Conservation (phyloP, 208 protist species). For the Perkinsela sp. region DNA sequence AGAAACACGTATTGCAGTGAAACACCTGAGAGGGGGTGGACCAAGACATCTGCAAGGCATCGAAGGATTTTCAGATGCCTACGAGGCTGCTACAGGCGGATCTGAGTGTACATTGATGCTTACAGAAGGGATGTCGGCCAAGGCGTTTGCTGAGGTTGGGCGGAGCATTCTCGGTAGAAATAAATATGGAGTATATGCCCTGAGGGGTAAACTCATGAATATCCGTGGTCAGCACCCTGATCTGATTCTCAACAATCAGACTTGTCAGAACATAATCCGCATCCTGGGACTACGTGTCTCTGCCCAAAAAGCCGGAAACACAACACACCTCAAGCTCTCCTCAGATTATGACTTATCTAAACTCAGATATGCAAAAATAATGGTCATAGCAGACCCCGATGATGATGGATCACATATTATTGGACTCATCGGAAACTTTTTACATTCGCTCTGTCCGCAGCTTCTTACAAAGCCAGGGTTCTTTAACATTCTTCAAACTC, state of each 20-base stretch:
- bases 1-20: constrained; percentile 23
- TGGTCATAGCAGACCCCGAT: constrained; percentile 99
- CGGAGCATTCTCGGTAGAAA: constrained; percentile 90
- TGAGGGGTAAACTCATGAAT: constrained; percentile 97
- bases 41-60: constrained; percentile 7
- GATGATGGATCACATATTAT: constrained; percentile 99
- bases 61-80: constrained; percentile 97
- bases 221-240: constrained; percentile 79
- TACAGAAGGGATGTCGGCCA: constrained; percentile 98
- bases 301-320: constrained; percentile 32
- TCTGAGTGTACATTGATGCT: constrained; percentile 96
- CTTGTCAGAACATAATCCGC: constrained; percentile 72
- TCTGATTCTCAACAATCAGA: constrained; percentile 76
- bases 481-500: constrained; percentile 98
- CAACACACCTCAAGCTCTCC: constrained; percentile 14
- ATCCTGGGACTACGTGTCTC: constrained; percentile 73
- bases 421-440: constrained; percentile 98
- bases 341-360: constrained; percentile 23
- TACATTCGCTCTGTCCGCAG: constrained; percentile 96
- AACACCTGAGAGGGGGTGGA: neutral
- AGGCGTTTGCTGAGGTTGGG: constrained; percentile 82
- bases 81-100: constrained; percentile 77
- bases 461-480: constrained; percentile 84
- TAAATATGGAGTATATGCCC: constrained; percentile 97
- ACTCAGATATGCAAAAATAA: constrained; percentile 95